These are phyloP conservation scores for Camelina neglecta DNA, from an alignment of 345 rosid species.

Conservation along the genomic window DNA sequence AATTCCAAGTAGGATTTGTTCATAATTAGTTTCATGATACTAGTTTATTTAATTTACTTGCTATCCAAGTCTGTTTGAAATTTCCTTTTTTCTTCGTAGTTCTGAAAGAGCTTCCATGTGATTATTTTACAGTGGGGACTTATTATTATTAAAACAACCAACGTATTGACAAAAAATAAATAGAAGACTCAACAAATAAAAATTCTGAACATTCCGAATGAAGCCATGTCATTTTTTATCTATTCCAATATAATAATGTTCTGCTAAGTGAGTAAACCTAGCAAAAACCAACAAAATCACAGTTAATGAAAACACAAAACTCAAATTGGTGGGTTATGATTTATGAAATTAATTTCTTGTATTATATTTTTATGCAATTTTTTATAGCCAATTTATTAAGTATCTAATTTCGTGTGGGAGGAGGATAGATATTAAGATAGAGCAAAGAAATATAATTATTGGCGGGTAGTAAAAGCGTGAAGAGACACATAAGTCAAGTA, in stretches of 20 bases:
- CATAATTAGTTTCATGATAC: not conserved
- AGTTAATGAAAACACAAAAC: not conserved
- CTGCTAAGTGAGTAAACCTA: too few relatives aligned
- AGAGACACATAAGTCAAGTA: conserved; percentile 38
- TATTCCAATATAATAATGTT: too few relatives aligned
- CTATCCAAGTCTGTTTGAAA: not conserved
- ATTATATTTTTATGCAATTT: too few relatives aligned
- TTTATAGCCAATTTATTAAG: not conserved
- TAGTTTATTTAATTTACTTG: not conserved
- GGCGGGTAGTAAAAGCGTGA: conserved; percentile 44
- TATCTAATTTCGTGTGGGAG: conserved; percentile 7
- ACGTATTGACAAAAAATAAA: not conserved
- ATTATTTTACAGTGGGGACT: not conserved
- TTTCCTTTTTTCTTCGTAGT: conserved; percentile 3
- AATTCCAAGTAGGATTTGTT: not conserved
- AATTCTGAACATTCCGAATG: not conserved
- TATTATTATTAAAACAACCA: not conserved
- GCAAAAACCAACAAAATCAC: not conserved
- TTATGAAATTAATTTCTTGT: not conserved
- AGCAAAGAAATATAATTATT: not conserved
- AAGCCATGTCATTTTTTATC: not conserved
- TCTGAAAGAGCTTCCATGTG: not conserved
- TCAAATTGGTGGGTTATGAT: too few relatives aligned
- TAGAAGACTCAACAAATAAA: not conserved
- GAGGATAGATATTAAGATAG: not conserved